These are phyloP conservation scores for Biscogniauxia mediterranea DNA, from an alignment of 2,329 filamentous ascomycete genomes.

Conservation along the genomic window DNA sequence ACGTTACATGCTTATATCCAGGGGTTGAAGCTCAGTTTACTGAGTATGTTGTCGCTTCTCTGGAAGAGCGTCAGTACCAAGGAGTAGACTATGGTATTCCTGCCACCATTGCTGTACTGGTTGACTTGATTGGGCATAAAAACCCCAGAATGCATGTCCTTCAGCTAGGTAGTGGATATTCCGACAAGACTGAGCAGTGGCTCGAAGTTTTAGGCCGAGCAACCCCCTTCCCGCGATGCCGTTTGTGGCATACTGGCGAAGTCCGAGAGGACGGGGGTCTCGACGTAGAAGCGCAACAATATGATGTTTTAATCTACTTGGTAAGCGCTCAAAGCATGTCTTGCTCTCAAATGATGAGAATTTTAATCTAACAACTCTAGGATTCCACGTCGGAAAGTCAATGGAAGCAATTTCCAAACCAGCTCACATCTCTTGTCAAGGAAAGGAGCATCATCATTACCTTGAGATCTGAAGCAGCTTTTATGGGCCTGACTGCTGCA, in stretches of 20 bases:
- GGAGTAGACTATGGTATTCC: conserved; percentile 5
- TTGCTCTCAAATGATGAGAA: background rate
- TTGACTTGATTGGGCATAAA: conserved; percentile 12
- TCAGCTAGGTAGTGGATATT: conserved; percentile 2
- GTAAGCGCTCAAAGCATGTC: background rate
- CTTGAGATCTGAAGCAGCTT: too few relatives aligned
- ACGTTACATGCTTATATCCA: too few relatives aligned
- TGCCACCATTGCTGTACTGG: background rate
- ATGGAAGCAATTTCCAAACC: background rate
- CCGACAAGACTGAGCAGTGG: conserved; percentile 5
- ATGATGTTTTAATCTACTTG: conserved; percentile 9
- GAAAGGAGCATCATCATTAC: too few relatives aligned
- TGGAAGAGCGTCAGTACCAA: too few relatives aligned
- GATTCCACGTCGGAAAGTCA: background rate
- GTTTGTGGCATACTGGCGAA: conserved; percentile 1
- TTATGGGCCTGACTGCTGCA: too few relatives aligned
- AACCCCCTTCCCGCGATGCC: conserved; percentile 9
- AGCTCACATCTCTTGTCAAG: background rate
- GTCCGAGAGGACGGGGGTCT: conserved; percentile 3
- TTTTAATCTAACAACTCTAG: background rate
- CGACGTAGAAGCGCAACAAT: background rate
- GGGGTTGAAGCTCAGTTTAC: too few relatives aligned
- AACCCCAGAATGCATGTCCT: conserved; percentile 12
- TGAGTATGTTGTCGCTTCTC: background rate
- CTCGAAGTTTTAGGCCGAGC: conserved; percentile 3